A percentile compares a stretch with the other conserved stretches of the same genome.
phyloP scores from a whole-genome alignment of 2,329 filamentous ascomycete genomes.

The Escovopsis sp. region DNA sequence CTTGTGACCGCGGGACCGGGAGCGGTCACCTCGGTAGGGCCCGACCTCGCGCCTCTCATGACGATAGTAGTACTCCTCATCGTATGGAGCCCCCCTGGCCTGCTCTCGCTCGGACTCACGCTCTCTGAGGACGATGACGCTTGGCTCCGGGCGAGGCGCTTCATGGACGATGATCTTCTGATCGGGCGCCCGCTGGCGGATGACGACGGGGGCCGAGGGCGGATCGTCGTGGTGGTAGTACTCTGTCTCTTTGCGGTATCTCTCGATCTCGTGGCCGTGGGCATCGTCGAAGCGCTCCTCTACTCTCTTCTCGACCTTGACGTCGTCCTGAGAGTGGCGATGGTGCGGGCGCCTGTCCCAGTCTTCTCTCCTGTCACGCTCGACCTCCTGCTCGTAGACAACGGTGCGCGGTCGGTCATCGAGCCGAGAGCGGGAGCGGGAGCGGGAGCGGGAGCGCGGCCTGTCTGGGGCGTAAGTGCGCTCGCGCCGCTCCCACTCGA shows the following conservation, averaged over 20 bases:
- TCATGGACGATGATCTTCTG: slow-evolving; percentile 49
- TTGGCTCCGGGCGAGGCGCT: slow-evolving; percentile 31
- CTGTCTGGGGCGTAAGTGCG: slow-evolving; percentile 30
- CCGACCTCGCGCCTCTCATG: slow-evolving; percentile 30
- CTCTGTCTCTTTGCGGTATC: slow-evolving; percentile 47
- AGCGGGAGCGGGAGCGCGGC: slow-evolving; percentile 36
- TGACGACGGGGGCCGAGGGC: slow-evolving; percentile 36
- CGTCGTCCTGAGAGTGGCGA: slow-evolving; percentile 28
- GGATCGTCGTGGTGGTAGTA: slow-evolving; percentile 42
- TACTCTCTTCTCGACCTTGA: slow-evolving; percentile 39
- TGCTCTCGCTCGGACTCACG: slow-evolving; percentile 27
- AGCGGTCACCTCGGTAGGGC: slow-evolving; percentile 21
- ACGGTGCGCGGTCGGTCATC: slow-evolving; percentile 27
- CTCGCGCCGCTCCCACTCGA: slow-evolving; percentile 28
- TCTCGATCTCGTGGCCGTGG: slow-evolving; percentile 37
- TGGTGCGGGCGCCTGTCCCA: slow-evolving; percentile 23
- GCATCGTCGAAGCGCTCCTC: slow-evolving; percentile 34
- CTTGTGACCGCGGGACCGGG: slow-evolving; percentile 12
- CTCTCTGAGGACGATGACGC: slow-evolving; percentile 29
- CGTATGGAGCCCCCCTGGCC: slow-evolving; percentile 17
- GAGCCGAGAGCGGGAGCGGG: slow-evolving; percentile 28
- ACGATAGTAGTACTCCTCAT: slow-evolving; percentile 39
- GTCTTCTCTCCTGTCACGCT: slow-evolving; percentile 24
- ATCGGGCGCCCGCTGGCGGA: slow-evolving; percentile 40
- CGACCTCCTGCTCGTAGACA: slow-evolving; percentile 32